Base-by-base conservation (phyloP, 2,329 filamentous ascomycete species). In the Zasmidium cellare region DNA sequence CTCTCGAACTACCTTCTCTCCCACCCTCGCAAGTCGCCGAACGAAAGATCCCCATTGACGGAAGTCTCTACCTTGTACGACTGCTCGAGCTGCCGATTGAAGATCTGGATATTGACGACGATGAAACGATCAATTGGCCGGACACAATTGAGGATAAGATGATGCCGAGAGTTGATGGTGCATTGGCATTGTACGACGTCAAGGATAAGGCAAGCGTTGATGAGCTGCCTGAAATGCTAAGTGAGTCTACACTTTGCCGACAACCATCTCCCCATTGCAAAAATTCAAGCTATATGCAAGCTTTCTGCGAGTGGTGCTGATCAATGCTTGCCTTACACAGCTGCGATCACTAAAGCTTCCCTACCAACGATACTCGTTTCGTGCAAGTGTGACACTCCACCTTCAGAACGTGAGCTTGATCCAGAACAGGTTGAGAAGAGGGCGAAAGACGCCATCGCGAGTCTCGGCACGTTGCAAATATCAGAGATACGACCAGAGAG, bases 181-280 rank as follows among this genome's bases (percentile, higher is more conserved):
- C 90, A 47, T 77, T 97, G 66, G 84, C 93, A 58, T 79, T 97
- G 50, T 96, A 96, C 80, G 91, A 97, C 81, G 89, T 96, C 46
- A 90, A 87, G 74, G 88, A 90, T 72, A 83, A 85, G 66, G 85
- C 87, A 59, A 93, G 87, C 71, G 85, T 96, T 67, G 82, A 83
- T 58, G 85, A 89, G 59, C 80, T 96, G 55, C 87, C 90, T 44
- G 84, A 88, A 67, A 86, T 90, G 61, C 80, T 96, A 72, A 86
- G 92, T 96, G 82, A 84, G 88, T 84, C 25, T 49, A 14, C 46
- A 49, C 7, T 22, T n/a, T n/a, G 1, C 14, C 20, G 3, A 18
- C 9, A 46, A 20, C 22, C 5, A 44, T 24, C 22, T 23, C 16
- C 22, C 12, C 25, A 22, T 22, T 20, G 9, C 11, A 18, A 3